phyloP scores from a whole-genome alignment of 371 early-diverging fungal species.

The Rhizopus arrhizus region DNA sequence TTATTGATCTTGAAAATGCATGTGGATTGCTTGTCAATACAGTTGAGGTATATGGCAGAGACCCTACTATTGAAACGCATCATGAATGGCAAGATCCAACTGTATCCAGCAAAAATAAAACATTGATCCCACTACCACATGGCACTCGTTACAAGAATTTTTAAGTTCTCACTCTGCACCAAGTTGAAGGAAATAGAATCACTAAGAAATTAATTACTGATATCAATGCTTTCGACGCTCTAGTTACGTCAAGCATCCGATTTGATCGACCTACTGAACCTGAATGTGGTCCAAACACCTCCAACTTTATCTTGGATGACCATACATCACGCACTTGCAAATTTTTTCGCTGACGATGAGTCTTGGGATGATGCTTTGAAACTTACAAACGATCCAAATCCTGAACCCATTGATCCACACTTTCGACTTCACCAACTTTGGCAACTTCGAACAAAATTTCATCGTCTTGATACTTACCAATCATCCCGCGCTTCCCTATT shows the following conservation, averaged over 20 bases:
- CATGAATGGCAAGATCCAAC: no score
- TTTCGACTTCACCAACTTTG: constrained; percentile 15
- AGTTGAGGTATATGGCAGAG: constrained; percentile 14
- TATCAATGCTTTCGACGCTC: constrained; percentile 12
- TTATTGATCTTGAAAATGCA: constrained; percentile 18
- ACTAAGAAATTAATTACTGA: constrained; percentile 11
- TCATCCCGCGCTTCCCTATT: constrained; percentile 9
- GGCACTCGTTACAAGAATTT: no score
- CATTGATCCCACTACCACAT: constrained; percentile 67
- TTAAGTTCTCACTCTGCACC: constrained; percentile 6
- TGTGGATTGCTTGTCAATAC: constrained; percentile 15
- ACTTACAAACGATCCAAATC: background rate
- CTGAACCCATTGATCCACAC: constrained; percentile 1
- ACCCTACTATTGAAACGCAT: constrained; percentile 14
- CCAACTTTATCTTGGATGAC: constrained; percentile 1
- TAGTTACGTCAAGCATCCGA: constrained; percentile 6
- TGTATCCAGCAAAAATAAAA: constrained; percentile 36
- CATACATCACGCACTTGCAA: background rate
- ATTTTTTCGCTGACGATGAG: constrained; percentile 1
- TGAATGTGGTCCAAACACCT: constrained; percentile 8
- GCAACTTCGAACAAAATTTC: constrained; percentile 11
- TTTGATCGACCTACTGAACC: constrained; percentile 6
- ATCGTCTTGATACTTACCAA: constrained; percentile 13
- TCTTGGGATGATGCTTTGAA: constrained; percentile 3
- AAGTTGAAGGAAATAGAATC: constrained; percentile 9